Evolutionary conservation across 1,139 yeast genomes (phyloP).

Genomic region (Nakaseomyces kungkrabaensis): DNA sequence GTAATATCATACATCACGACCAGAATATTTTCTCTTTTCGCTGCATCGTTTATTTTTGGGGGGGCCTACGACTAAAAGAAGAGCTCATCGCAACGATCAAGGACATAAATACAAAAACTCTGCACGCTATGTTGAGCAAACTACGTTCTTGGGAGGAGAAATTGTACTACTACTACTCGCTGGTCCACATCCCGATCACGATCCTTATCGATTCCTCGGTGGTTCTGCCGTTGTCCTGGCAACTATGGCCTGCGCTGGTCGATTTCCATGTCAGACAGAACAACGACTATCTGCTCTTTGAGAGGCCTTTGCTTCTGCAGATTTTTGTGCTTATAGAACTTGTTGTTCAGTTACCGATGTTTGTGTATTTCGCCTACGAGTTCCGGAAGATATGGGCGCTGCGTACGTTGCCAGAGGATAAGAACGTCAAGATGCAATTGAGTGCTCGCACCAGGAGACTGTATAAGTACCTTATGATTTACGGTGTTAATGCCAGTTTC

Average conservation of each 20-base stretch:
- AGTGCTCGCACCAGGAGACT: constrained; percentile 6
- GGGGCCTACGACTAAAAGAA: too few species aligned
- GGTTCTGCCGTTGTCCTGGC: constrained; percentile 48
- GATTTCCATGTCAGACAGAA: constrained; percentile 52
- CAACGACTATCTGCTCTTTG: constrained; percentile 56
- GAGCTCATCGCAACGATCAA: too few species aligned
- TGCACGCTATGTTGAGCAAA: not conserved
- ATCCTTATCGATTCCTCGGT: constrained; percentile 63
- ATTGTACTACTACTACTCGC: constrained; percentile 42
- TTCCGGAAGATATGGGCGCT: constrained; percentile 4
- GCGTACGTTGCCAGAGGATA: constrained; percentile 7
- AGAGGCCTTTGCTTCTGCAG: constrained; percentile 59
- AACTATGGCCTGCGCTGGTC: constrained; percentile 42
- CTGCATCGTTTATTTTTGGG: too few species aligned
- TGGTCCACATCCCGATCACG: constrained; percentile 67
- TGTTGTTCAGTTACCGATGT: constrained; percentile 67
- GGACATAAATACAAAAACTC: too few species aligned
- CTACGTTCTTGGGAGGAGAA: constrained; percentile 13
- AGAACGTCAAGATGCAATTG: constrained; percentile 4
- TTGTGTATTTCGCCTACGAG: constrained; percentile 32
- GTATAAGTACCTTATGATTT: constrained; percentile 14
- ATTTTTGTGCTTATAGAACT: constrained; percentile 65
- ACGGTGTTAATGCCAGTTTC: constrained; percentile 24
- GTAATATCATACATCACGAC: too few species aligned
- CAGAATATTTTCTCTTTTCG: too few species aligned